A percentile compares a stretch with the other conserved stretches of the same genome.
Conservation (phyloP, 2,329 filamentous ascomycete genomes). For the Alternaria triticina region DNA sequence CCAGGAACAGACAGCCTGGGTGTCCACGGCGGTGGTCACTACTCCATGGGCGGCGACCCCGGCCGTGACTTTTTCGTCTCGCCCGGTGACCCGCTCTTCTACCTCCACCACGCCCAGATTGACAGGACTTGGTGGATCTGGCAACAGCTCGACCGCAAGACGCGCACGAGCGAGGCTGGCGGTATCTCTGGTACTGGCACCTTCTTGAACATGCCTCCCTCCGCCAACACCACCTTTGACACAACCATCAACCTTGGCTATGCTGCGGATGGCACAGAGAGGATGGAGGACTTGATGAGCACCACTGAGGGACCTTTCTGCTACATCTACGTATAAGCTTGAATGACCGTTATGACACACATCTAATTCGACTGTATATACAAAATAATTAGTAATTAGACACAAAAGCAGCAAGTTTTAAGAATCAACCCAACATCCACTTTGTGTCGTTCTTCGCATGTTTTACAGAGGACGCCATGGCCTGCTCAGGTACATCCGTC, state of each 20-base stretch:
- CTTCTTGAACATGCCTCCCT: constrained; percentile 52
- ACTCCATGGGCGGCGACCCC: constrained; percentile 54
- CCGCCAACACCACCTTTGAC: constrained; percentile 55
- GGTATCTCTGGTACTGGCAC: constrained; percentile 55
- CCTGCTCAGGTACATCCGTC: background rate
- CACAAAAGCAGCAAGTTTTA: background rate
- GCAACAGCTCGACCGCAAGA: constrained; percentile 49
- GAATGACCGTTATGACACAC: background rate
- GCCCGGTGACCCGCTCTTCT: constrained; percentile 51
- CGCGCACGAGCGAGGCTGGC: constrained; percentile 30
- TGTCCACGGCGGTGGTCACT: constrained; percentile 49
- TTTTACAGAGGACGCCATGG: background rate
- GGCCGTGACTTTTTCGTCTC: constrained; percentile 35
- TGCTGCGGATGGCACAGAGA: constrained; percentile 29
- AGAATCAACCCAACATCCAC: too few relatives aligned
- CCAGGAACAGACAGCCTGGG: constrained; percentile 34
- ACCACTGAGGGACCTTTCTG: constrained; percentile 44
- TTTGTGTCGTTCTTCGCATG: background rate
- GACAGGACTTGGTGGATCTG: constrained; percentile 54
- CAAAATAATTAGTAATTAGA: background rate
- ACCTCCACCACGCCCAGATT: constrained; percentile 54
- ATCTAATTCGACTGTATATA: background rate
- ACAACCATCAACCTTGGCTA: constrained; percentile 51
- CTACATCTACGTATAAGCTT: constrained; percentile 39
- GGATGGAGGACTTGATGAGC: constrained; percentile 38